These are phyloP conservation scores for Saturnispora sekii DNA, from an alignment of 805 yeast genomes.

Conservation along the genomic window DNA sequence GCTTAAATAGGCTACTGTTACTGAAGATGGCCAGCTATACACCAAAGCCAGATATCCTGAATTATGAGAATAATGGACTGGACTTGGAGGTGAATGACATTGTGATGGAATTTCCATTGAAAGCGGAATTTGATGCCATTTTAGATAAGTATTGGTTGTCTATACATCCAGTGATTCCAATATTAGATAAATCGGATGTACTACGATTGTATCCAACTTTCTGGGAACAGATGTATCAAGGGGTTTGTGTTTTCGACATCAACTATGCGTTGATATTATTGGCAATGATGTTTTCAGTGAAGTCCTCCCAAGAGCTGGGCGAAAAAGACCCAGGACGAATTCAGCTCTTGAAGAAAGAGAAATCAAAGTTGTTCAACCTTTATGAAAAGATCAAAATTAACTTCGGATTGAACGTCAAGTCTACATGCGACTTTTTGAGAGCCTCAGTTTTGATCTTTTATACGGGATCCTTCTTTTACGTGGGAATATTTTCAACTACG, in stretches of 20 bases:
- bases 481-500: constrained; percentile 11
- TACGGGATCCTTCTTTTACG: constrained; percentile 10
- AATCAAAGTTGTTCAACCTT: neutral
- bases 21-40: constrained; percentile 8
- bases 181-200: constrained; percentile 7
- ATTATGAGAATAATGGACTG: constrained; percentile 3
- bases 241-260: constrained; percentile 9
- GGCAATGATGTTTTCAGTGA: constrained; percentile 11
- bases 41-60: constrained; percentile 1
- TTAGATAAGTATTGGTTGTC: constrained; percentile 11
- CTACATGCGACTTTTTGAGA: constrained; percentile 11
- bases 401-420: constrained; percentile 7
- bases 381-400: constrained; percentile 10
- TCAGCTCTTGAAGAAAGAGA: constrained; percentile 2
- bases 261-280: constrained; percentile 10
- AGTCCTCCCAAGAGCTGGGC: constrained; percentile 8
- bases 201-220: constrained; percentile 4
- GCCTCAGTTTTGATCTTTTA: constrained; percentile 10
- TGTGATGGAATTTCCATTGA: constrained; percentile 8
- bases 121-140: constrained; percentile 8
- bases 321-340: constrained; percentile 2
- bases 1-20: constrained; percentile 7
- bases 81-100: neutral
- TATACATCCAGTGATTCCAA: constrained; percentile 12
- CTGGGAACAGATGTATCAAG: constrained; percentile 8